Evolutionary conservation across 805 yeast species (phyloP).

Genomic region (Saturnispora sanitii): DNA sequence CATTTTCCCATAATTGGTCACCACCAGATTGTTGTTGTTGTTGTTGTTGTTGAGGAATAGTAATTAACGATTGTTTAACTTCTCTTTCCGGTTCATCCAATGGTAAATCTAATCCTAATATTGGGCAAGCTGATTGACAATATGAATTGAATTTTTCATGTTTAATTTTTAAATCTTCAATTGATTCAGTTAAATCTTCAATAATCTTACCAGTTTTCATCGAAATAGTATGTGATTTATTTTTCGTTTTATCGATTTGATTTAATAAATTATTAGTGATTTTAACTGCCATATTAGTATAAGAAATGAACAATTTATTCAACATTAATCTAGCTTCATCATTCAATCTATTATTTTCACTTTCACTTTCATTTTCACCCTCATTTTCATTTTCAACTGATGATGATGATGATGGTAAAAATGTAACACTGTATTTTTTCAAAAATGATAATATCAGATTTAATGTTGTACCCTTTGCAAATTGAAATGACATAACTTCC

Average conservation of each 20-base stretch:
- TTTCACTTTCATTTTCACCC: too few relatives aligned
- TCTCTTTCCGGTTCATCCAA: conserved; percentile 22
- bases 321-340: conserved; percentile 15
- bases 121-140: conserved; percentile 34
- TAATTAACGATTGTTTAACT: conserved; percentile 11
- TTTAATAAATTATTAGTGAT: conserved; percentile 29
- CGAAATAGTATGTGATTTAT: conserved; percentile 42
- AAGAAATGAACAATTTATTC: conserved; percentile 32
- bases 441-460: conserved; percentile 39
- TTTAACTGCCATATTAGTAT: conserved; percentile 33
- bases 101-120: conserved; percentile 32
- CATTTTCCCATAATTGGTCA: conserved; percentile 48
- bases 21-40: conserved; percentile 6
- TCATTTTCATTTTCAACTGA: too few relatives aligned
- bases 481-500: conserved; percentile 35
- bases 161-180: conserved; percentile 21
- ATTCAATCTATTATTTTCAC: conserved; percentile 18
- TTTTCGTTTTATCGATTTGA: conserved; percentile 28
- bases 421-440: conserved; percentile 34
- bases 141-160: conserved; percentile 37
- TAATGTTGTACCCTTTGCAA: conserved; percentile 21
- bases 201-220: conserved; percentile 56
- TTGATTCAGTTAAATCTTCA: conserved; percentile 23
- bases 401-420: too few relatives aligned
- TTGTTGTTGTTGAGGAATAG: background rate